Evolutionary conservation across 257 asterid species (phyloP).

Genomic region (Scutellaria barbata): DNA sequence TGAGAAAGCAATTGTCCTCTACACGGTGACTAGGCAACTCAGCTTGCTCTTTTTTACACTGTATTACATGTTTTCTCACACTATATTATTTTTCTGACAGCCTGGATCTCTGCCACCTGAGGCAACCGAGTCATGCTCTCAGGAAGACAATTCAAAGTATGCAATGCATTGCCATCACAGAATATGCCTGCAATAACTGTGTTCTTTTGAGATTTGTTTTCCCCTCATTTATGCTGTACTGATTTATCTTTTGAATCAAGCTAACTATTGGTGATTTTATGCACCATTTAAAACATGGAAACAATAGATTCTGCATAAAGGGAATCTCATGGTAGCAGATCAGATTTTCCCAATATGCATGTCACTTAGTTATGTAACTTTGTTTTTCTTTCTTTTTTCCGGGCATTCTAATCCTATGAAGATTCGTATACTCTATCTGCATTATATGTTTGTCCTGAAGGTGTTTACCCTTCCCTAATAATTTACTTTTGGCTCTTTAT

Average conservation of each 20-base stretch:
- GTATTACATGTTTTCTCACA: constrained; percentile 34
- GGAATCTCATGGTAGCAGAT: constrained; percentile 16
- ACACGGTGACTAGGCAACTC: constrained; percentile 60
- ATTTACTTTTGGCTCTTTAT: background rate
- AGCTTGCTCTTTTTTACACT: constrained; percentile 27
- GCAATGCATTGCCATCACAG: constrained; percentile 32
- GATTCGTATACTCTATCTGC: background rate
- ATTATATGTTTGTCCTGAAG: constrained; percentile 15
- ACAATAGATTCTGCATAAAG: background rate
- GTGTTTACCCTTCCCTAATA: background rate
- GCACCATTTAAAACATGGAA: constrained; percentile 16
- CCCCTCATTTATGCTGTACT: background rate
- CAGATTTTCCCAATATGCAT: background rate
- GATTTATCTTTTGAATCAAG: constrained; percentile 26
- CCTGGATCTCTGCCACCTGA: constrained; percentile 65
- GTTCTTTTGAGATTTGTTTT: constrained; percentile 7
- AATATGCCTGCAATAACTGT: constrained; percentile 34
- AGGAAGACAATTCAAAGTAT: constrained; percentile 79
- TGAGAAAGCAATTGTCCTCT: constrained; percentile 87
- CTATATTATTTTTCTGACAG: constrained; percentile 48
- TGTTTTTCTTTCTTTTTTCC: background rate
- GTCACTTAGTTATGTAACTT: background rate
- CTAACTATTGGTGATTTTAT: constrained; percentile 7
- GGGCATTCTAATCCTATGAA: background rate
- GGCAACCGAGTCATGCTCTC: constrained; percentile 52